A percentile compares a stretch with the other conserved stretches of the same genome.
These are phyloP conservation scores for Saturnispora quitensis DNA, from an alignment of 805 yeast genomes.

Conservation along the genomic window DNA sequence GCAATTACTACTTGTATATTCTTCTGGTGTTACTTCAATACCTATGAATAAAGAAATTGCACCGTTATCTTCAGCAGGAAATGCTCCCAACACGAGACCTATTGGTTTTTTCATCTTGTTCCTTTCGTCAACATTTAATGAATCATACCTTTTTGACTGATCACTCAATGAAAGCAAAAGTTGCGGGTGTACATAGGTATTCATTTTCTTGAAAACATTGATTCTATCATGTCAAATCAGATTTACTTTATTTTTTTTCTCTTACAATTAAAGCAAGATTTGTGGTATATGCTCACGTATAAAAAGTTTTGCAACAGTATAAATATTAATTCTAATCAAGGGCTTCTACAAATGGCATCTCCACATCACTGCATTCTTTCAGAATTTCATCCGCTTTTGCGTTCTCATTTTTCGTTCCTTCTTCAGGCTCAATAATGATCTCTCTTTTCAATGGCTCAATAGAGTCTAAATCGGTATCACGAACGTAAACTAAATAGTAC, in stretches of 20 bases:
- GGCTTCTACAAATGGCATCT: background rate
- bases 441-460: constrained; percentile 61
- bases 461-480: constrained; percentile 46
- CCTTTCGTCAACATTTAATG: background rate
- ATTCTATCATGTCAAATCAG: background rate
- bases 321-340: background rate
- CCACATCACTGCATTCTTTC: background rate
- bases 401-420: background rate
- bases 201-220: background rate
- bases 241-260: background rate
- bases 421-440: constrained; percentile 8
- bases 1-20: background rate
- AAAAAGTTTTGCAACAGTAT: background rate
- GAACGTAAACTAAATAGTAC: constrained; percentile 78
- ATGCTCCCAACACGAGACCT: constrained; percentile 12
- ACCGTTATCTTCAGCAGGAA: background rate
- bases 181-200: constrained; percentile 8
- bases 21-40: constrained; percentile 6
- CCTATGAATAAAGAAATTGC: constrained; percentile 7
- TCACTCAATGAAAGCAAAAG: constrained; percentile 11
- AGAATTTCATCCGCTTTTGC: background rate
- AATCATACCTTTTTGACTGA: constrained; percentile 2
- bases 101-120: background rate
- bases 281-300: background rate
- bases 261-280: background rate